Evolutionary conservation across 2,329 filamentous ascomycete genomes (phyloP).

Genomic region (Biscogniauxia mediterranea): DNA sequence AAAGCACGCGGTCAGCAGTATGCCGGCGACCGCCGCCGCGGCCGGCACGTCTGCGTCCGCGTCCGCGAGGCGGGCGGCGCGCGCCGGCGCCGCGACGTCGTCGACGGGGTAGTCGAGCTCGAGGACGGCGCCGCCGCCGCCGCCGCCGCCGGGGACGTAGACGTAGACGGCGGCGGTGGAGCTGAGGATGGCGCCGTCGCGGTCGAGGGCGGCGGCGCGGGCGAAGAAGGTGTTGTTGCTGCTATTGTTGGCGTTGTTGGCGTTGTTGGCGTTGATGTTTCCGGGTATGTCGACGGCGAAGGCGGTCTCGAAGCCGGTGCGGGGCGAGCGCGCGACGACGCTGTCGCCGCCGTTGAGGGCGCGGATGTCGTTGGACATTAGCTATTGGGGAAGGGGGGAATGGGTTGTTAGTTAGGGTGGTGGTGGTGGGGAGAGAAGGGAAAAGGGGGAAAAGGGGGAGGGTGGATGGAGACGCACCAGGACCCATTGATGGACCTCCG

Average conservation of each 20-base stretch:
- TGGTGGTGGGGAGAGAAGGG: neutral
- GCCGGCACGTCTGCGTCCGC: no score
- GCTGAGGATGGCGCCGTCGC: constrained; percentile 8
- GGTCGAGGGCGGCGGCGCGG: constrained; percentile 9
- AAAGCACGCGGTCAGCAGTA: no score
- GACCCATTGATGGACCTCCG: constrained; percentile 8
- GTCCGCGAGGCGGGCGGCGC: no score
- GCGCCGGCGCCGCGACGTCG: constrained; percentile 1
- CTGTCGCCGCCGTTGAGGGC: constrained; percentile 7
- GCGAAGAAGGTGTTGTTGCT: constrained; percentile 5
- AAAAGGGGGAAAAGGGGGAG: neutral
- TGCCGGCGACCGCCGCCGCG: no score
- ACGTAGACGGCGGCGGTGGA: constrained; percentile 9
- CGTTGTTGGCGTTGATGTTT: no score
- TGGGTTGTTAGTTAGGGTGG: no score
- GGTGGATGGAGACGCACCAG: constrained; percentile 6
- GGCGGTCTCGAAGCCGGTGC: constrained; percentile 13
- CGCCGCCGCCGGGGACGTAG: no score
- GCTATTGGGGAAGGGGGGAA: neutral
- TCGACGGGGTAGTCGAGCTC: constrained; percentile 6
- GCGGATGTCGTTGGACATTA: constrained; percentile 5
- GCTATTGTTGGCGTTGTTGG: neutral
- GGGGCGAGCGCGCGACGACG: constrained; percentile 1
- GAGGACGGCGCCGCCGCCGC: neutral
- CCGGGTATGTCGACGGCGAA: no score